Evolutionary conservation across 257 asterid species (phyloP).

Genomic region (Solanum chmielewskii): DNA sequence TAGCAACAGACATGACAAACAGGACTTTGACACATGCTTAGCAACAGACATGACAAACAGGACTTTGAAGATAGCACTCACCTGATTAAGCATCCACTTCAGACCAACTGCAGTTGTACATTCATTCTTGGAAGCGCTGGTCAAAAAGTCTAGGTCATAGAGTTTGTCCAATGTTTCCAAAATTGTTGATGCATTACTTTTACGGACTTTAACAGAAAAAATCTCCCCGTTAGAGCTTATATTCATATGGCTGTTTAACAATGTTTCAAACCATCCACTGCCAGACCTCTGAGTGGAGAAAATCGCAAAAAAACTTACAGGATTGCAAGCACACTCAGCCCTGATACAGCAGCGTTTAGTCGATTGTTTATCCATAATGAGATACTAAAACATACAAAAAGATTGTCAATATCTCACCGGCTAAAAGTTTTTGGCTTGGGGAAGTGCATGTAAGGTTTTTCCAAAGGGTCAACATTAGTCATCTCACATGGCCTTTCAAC

Average conservation of each 20-base stretch:
- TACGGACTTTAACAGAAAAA: constrained; percentile 71
- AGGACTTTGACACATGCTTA: not conserved
- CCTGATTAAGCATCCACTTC: constrained; percentile 99
- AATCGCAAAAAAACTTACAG: constrained; percentile 74
- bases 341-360: constrained; percentile 22
- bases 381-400: not conserved
- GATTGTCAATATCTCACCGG: constrained; percentile 32
- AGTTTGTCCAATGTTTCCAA: constrained; percentile 64
- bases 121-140: constrained; percentile 93
- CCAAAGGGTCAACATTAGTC: constrained; percentile 38
- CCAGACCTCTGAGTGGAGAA: constrained; percentile 91
- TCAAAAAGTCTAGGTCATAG: constrained; percentile 72
- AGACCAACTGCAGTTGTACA: constrained; percentile 98
- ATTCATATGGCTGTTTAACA: constrained; percentile 70
- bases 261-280: constrained; percentile 94
- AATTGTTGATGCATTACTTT: constrained; percentile 55
- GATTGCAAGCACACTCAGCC: constrained; percentile 76
- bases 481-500: constrained; percentile 43
- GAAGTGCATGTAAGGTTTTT: constrained; percentile 50
- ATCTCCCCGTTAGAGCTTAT: constrained; percentile 92
- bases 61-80: constrained; percentile 12
- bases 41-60: not conserved
- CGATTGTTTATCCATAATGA: not conserved
- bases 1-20: not conserved
- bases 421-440: constrained; percentile 72